These are phyloP conservation scores for Hypoxylon sp. DNA, from an alignment of 2,329 filamentous ascomycete genomes.

Conservation along the genomic window DNA sequence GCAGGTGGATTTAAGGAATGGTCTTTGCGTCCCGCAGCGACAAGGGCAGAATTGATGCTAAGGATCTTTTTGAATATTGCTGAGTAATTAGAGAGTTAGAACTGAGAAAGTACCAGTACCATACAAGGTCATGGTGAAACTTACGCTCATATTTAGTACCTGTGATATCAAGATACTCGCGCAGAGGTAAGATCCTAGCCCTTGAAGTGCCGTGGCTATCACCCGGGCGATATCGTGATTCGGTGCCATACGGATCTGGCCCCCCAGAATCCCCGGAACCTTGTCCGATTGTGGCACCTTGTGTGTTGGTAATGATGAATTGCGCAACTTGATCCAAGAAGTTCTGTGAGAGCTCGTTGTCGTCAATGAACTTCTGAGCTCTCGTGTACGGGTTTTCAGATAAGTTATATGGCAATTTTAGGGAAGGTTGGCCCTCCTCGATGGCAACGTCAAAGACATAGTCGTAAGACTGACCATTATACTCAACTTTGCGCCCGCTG, in stretches of 20 bases:
- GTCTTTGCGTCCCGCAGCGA: conserved; percentile 80
- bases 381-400: conserved; percentile 94
- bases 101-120: neutral
- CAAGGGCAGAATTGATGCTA: conserved; percentile 80
- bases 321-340: conserved; percentile 94
- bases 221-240: conserved; percentile 83
- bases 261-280: conserved; percentile 64
- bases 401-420: conserved; percentile 95
- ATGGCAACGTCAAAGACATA: conserved; percentile 98
- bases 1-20: conserved; percentile 81
- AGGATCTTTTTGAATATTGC: conserved; percentile 83
- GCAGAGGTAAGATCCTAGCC: conserved; percentile 80
- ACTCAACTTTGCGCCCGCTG: conserved; percentile 81
- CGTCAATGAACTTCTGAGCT: conserved; percentile 89
- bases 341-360: conserved; percentile 87
- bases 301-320: conserved; percentile 91
- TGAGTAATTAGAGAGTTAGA: conserved; percentile 45
- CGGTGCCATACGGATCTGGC: conserved; percentile 83
- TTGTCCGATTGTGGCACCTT: conserved; percentile 86
- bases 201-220: conserved; percentile 65
- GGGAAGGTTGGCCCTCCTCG: conserved; percentile 90
- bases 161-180: conserved; percentile 82
- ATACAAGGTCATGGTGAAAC: conserved; percentile 32
- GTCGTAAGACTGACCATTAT: conserved; percentile 91
- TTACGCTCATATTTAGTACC: conserved; percentile 77